phyloP scores from a whole-genome alignment of 495 filamentous ascomycete species.

The Penicillium nucicola region DNA sequence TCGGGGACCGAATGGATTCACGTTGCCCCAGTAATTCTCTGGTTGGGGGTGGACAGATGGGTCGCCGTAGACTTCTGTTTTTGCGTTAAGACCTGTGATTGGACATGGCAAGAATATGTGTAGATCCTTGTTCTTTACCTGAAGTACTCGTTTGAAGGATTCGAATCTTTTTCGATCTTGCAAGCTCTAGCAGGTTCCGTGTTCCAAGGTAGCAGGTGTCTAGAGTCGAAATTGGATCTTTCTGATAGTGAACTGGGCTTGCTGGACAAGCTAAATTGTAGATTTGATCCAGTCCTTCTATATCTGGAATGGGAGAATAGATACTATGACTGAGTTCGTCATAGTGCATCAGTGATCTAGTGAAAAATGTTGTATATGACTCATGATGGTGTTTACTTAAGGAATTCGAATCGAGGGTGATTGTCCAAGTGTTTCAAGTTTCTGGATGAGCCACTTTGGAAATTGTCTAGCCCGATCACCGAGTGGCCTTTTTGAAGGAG shows the following conservation, averaged over 20 bases:
- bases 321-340: slow-evolving; percentile 12
- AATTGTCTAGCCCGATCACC: slow-evolving; percentile 16
- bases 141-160: slow-evolving; percentile 19
- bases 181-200: slow-evolving; percentile 11
- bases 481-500: slow-evolving; percentile 12
- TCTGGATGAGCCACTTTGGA: slow-evolving; percentile 9
- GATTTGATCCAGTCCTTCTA: slow-evolving; percentile 9
- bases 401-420: slow-evolving; percentile 6
- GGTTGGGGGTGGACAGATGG: slow-evolving; percentile 18
- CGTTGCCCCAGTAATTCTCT: slow-evolving; percentile 20
- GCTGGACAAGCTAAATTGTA: slow-evolving; percentile 22
- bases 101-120: too few relatives aligned
- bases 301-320: slow-evolving; percentile 1
- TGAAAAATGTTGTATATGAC: too few relatives aligned
- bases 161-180: not conserved
- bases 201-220: slow-evolving; percentile 12
- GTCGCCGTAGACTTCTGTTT: slow-evolving; percentile 17
- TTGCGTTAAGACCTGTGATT: too few relatives aligned
- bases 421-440: slow-evolving; percentile 9
- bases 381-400: slow-evolving; percentile 3
- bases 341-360: too few relatives aligned
- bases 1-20: slow-evolving; percentile 17
- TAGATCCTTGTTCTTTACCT: slow-evolving; percentile 1
- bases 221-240: slow-evolving; percentile 13
- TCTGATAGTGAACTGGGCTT: slow-evolving; percentile 20